Base-by-base conservation (phyloP, 2,329 filamentous ascomycete genomes). In the Cadophora sp. region DNA sequence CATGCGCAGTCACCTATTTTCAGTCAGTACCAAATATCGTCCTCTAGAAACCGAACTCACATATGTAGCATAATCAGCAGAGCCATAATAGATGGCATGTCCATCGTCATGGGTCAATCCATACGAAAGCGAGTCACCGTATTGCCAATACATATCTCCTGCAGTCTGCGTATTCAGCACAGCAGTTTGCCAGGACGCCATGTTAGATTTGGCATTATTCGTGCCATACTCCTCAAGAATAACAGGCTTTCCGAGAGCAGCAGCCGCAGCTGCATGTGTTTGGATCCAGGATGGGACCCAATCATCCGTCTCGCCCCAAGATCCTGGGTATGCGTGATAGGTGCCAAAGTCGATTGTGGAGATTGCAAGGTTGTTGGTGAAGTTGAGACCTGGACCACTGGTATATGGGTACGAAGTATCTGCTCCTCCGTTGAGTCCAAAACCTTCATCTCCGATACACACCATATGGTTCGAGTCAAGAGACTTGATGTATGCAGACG, bases 371-470 rank as follows among this genome's bases (percentile, higher is more conserved):
- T 85, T 72, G 6, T 78, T 77, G 14, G 79, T 80, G 69, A 83
- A 87, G 74, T 86, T 81, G 5, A 81, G 73, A n/a, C 86, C 84
- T 58, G 72, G 73, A 37, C 76, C 79, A 1, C 61, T 53, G 2
- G 70, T 71, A 72, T 83, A 86, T 1, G 82, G 82, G 68, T 85
- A 86, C 27, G 74, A 78, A 5, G 77, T 79, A 26, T 79, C 79
- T 1, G 58, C 50, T 12, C 78, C 80, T 8, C 78, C 79, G n/a
- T 72, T 71, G 2, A 78, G 71, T 4, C 79, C 76, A 14, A 87
- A 87, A 7, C 89, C 89, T 77, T 91, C 89, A 70, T 91, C 88
- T 6, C 89, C 89, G 24, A 89, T 82, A 0, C 85, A 84, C 26
- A 91, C 87, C 82, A 91, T 85, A 76, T 91, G 89, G 62, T 84